Evolutionary conservation across 2,329 filamentous ascomycete species (phyloP).

Genomic region (Colletotrichum lindemuthianum): DNA sequence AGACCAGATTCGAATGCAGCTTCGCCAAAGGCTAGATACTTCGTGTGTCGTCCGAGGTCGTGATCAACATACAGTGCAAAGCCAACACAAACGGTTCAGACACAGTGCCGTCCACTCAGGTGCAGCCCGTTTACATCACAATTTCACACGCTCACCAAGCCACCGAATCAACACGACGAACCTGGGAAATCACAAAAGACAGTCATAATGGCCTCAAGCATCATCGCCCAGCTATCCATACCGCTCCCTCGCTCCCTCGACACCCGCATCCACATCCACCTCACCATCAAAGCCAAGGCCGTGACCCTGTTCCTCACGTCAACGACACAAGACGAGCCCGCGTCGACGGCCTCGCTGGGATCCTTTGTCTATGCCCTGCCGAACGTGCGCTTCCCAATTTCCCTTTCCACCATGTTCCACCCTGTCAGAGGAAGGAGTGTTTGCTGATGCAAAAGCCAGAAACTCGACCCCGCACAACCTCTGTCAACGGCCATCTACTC

Average conservation of each 20-base stretch:
- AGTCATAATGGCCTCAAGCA: conserved; percentile 33
- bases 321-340: conserved; percentile 61
- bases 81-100: rapidly evolving
- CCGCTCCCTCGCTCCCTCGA: conserved; percentile 69
- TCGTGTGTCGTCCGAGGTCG: neutral
- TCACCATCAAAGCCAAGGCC: conserved; percentile 67
- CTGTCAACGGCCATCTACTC: conserved; percentile 84
- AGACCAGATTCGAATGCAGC: too few relatives aligned
- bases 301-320: conserved; percentile 72
- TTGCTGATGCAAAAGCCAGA: conserved; percentile 45
- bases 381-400: conserved; percentile 67
- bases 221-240: conserved; percentile 61
- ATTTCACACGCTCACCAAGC: conserved; percentile 1
- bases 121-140: conserved; percentile 21
- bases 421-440: too few relatives aligned
- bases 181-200: neutral
- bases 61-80: conserved; percentile 9
- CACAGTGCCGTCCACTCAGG: conserved; percentile 10
- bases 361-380: conserved; percentile 96
- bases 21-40: too few relatives aligned
- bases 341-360: conserved; percentile 70
- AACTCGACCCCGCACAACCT: conserved; percentile 67
- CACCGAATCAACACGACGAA: neutral
- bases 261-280: conserved; percentile 68
- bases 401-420: neutral